A percentile compares a stretch with the other conserved stretches of the same genome.
Evolutionary conservation across 2,329 filamentous ascomycete genomes (phyloP).

Genomic region (Talaromyces sp.): DNA sequence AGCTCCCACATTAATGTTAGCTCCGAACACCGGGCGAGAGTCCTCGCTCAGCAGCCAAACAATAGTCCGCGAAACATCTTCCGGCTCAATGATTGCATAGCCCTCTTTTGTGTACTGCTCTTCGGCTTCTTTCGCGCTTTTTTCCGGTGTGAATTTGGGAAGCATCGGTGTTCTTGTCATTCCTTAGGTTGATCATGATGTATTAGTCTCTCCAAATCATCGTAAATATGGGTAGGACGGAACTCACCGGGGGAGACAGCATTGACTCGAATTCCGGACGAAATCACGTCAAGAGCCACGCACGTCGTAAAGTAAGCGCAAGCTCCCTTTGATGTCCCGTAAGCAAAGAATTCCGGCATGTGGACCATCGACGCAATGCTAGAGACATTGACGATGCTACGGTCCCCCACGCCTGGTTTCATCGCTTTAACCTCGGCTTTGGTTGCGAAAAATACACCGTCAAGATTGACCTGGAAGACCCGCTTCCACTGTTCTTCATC

Average conservation of each 20-base stretch:
- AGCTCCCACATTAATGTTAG: constrained; percentile 16
- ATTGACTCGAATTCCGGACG: constrained; percentile 50
- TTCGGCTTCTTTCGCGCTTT: constrained; percentile 7
- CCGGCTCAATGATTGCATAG: constrained; percentile 8
- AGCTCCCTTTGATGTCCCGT: constrained; percentile 14
- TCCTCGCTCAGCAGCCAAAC: constrained; percentile 16
- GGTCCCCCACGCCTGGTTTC: constrained; percentile 5
- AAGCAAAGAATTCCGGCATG: constrained; percentile 14
- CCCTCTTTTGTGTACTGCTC: constrained; percentile 8
- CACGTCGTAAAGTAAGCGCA: constrained; percentile 13
- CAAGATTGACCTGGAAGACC: constrained; percentile 13
- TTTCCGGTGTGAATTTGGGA: constrained; percentile 8
- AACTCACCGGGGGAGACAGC: constrained; percentile 48
- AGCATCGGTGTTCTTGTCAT: constrained; percentile 14
- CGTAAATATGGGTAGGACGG: background rate
- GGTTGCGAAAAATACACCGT: constrained; percentile 15
- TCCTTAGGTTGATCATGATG: constrained; percentile 4
- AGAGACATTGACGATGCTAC: constrained; percentile 14
- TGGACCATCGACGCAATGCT: constrained; percentile 13
- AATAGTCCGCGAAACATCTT: constrained; percentile 15
- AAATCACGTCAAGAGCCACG: constrained; percentile 11
- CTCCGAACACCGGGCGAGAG: constrained; percentile 13
- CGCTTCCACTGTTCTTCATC: constrained; percentile 10
- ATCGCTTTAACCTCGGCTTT: constrained; percentile 12
- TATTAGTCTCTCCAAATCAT: background rate